Base-by-base conservation (phyloP, 768 basidiomycete genomes). In the Clitopilus passeckerianus region DNA sequence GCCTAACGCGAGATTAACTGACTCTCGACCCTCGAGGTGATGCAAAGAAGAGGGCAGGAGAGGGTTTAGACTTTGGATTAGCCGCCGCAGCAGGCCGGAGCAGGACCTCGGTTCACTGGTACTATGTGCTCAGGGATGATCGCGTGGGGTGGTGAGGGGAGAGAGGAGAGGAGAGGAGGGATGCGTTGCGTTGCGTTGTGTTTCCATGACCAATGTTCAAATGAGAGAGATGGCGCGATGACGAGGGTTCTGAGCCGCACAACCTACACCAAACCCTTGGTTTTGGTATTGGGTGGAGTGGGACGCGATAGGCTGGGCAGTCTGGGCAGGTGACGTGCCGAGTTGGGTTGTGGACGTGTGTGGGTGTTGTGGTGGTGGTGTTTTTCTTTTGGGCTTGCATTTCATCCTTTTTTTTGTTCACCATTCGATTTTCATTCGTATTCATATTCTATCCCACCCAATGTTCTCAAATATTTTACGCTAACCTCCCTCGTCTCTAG, bases 401-500 rank as follows among this genome's bases (percentile, higher is more conserved):
- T 30, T 30, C 3, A 4, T 30, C 7, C 7, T 30, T 30, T 30
- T 3, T 30, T 30, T 7, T 30, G 27, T 30, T 30, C 27, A 30
- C 27, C 4, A 30, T 30, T 30, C 27, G 27, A 30, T 30, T n/a
- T n/a, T 41, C 37, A 15, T 41, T 41, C 37, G 2, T 41, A 2
- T n/a, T n/a, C n/a, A 15, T n/a, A 41, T 41, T 41, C 10, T n/a
- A 14, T 41, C 10, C 37, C 34, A 7, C 7, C 15, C 3, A 14
- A 41, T 41, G 37, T n/a, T 41, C 37, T n/a, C 10, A 14, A 12
- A 41, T 5, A n/a, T 9, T 41, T 9, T 2, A 41, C 12, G n/a
- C 37, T 41, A 41, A 41, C 37, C 37, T n/a, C n/a, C 44, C 50
- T n/a, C 50, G 20, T 30, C 56, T 64, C 24, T 67, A 90, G 85